These are phyloP conservation scores for Platanthera guangdongensis DNA, from an alignment of 106 monocot genomes.

Conservation along the genomic window DNA sequence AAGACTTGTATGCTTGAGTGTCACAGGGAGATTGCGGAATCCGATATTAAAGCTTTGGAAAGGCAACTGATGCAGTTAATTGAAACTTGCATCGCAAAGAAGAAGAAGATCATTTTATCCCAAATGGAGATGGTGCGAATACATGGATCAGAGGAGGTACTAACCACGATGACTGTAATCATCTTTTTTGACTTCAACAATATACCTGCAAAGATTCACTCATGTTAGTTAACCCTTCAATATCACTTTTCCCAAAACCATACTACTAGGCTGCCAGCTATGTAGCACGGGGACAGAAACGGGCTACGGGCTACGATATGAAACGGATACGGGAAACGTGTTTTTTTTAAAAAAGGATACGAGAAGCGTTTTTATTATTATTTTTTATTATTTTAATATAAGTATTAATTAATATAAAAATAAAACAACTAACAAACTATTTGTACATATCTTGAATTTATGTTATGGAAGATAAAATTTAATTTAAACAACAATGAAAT, in stretches of 20 bases:
- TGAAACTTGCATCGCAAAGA: conserved; percentile 83
- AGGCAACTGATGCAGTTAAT: conserved; percentile 96
- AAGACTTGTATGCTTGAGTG: not conserved
- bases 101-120: conserved; percentile 89
- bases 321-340: too few relatives aligned
- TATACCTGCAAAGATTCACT: not conserved
- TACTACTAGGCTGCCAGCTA: not conserved
- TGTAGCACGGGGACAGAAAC: too few relatives aligned
- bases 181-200: not conserved
- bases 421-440: too few relatives aligned
- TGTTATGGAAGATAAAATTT: too few relatives aligned
- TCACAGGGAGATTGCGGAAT: conserved; percentile 85
- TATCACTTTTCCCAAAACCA: not conserved
- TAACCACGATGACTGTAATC: not conserved
- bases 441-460: too few relatives aligned
- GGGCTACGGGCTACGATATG: too few relatives aligned
- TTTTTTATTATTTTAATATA: too few relatives aligned
- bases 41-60: conserved; percentile 85
- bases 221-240: not conserved
- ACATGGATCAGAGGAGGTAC: conserved; percentile 94
- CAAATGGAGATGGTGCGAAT: conserved; percentile 89
- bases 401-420: too few relatives aligned
- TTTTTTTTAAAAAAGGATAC: too few relatives aligned
- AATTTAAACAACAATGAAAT: too few relatives aligned
- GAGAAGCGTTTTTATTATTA: too few relatives aligned